Percentiles rank a stretch among this genome's conserved stretches.
Conservation (phyloP, 169 alveolate species). For the Cryptosporidium ubiquitum region DNA sequence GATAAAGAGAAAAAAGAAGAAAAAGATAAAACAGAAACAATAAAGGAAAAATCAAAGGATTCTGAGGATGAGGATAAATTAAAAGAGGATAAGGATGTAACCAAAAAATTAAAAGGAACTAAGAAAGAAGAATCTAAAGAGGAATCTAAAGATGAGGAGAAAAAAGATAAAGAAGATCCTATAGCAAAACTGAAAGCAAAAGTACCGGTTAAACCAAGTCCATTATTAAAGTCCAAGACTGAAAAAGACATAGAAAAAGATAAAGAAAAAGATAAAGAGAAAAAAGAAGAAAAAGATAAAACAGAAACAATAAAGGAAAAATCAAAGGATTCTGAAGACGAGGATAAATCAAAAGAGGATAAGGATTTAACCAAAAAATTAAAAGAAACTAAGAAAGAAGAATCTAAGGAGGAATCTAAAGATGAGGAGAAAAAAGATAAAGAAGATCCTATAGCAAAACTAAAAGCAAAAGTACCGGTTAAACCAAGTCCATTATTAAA, state of each 20-base stretch:
- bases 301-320: background rate
- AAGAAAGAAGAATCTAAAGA: background rate
- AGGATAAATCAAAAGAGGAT: background rate
- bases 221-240: background rate
- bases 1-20: background rate
- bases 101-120: background rate
- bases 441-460: background rate
- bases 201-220: background rate
- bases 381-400: background rate
- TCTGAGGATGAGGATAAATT: background rate
- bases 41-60: background rate
- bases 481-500: background rate
- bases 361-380: background rate
- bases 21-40: background rate
- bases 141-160: background rate
- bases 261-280: background rate
- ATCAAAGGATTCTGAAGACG: background rate
- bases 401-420: background rate
- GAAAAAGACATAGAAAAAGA: background rate
- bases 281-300: background rate
- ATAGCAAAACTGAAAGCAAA: background rate
- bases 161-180: background rate
- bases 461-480: background rate
- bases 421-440: background rate
- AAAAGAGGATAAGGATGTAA: background rate